Conservation (phyloP, 768 basidiomycete species). For the Tephrocybe sp. region DNA sequence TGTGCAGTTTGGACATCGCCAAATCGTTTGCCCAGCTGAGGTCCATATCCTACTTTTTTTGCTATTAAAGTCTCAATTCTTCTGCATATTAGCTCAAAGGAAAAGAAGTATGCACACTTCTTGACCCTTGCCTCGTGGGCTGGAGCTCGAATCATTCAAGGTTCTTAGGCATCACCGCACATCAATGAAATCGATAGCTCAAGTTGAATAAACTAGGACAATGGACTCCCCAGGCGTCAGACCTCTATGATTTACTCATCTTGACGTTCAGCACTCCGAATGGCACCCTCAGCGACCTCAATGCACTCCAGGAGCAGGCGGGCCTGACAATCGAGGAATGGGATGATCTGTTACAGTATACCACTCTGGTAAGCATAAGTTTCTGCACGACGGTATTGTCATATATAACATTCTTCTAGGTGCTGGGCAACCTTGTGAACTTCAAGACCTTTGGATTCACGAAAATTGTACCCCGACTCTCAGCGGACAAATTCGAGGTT, state of each 20-base stretch:
- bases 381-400: background rate
- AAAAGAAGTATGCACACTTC: slow-evolving; percentile 79
- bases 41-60: slow-evolving; percentile 28
- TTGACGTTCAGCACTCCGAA: slow-evolving; percentile 57
- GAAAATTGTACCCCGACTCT: slow-evolving; percentile 77
- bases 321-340: slow-evolving; percentile 60
- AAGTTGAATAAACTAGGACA: slow-evolving; percentile 46
- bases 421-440: slow-evolving; percentile 65
- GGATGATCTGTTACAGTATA: slow-evolving; percentile 68
- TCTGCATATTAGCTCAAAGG: slow-evolving; percentile 50
- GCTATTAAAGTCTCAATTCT: background rate
- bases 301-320: slow-evolving; percentile 48
- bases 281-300: slow-evolving; percentile 56
- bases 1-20: slow-evolving; percentile 68
- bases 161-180: slow-evolving; percentile 16
- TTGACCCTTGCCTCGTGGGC: slow-evolving; percentile 76
- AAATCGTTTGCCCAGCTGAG: slow-evolving; percentile 69
- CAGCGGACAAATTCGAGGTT: slow-evolving; percentile 56
- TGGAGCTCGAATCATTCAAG: slow-evolving; percentile 78
- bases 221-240: slow-evolving; percentile 71
- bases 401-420: slow-evolving; percentile 24
- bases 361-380: slow-evolving; percentile 55
- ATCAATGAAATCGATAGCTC: background rate
- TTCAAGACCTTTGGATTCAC: slow-evolving; percentile 83
- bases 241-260: slow-evolving; percentile 71